Evolutionary conservation across 495 filamentous ascomycete genomes (phyloP).

Genomic region (Rhypophila decipiens): DNA sequence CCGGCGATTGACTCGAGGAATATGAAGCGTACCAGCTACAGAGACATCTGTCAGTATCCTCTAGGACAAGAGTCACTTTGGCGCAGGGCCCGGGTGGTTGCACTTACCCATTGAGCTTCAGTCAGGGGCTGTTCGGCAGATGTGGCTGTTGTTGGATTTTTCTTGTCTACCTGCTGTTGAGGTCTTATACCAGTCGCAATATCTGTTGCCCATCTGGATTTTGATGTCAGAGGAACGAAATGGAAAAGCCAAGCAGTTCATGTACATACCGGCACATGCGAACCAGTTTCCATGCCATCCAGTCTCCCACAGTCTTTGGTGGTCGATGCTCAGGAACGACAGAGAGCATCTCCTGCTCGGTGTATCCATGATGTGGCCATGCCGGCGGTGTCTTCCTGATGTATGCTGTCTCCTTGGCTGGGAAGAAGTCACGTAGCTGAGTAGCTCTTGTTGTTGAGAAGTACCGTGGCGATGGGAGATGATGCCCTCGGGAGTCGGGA

Average conservation of each 20-base stretch:
- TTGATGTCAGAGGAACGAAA: not conserved
- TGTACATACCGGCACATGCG: conserved; percentile 21
- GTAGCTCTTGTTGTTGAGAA: conserved; percentile 37
- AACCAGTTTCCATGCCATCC: conserved; percentile 41
- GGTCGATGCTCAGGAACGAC: conserved; percentile 34
- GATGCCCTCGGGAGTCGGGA: conserved; percentile 1
- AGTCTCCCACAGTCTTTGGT: conserved; percentile 33
- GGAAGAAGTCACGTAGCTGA: conserved; percentile 42
- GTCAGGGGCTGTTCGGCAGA: conserved; percentile 38
- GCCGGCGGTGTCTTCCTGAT: conserved; percentile 49
- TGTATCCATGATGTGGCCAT: conserved; percentile 64
- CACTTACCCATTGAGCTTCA: conserved; percentile 40
- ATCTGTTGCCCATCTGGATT: conserved; percentile 39
- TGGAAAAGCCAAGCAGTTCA: not conserved
- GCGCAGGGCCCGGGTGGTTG: not conserved
- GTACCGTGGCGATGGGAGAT: conserved; percentile 5
- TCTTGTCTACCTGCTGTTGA: conserved; percentile 39
- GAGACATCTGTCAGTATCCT: too few species aligned
- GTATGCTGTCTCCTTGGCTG: conserved; percentile 36
- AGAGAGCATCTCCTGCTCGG: conserved; percentile 39
- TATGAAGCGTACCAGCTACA: conserved; percentile 67
- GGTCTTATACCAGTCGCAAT: conserved; percentile 38
- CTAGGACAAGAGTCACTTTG: too few species aligned
- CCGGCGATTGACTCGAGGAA: conserved; percentile 94
- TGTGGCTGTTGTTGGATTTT: conserved; percentile 38